Percentiles rank a stretch among this genome's conserved stretches.
Evolutionary conservation across 2,329 filamentous ascomycete genomes (phyloP).

Genomic region (Chaetothyriales sp.): DNA sequence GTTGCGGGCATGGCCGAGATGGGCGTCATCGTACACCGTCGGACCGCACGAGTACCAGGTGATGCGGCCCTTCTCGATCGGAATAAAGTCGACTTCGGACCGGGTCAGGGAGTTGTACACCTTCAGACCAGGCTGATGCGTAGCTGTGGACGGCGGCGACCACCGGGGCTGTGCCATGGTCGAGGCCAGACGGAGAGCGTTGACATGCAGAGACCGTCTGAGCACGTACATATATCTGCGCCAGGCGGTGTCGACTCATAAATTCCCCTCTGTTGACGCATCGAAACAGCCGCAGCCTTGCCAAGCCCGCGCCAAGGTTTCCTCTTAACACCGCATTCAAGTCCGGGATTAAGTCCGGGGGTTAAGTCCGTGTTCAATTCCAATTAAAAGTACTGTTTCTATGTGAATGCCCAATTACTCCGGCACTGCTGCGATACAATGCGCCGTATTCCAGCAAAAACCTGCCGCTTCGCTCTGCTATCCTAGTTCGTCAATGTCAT

Average conservation of each 20-base stretch:
- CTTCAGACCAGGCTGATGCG: constrained; percentile 42
- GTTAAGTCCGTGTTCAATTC: too few relatives aligned
- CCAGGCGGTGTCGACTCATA: background rate
- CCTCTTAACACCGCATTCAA: background rate
- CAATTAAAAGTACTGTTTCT: background rate
- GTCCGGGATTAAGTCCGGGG: background rate
- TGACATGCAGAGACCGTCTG: constrained; percentile 10
- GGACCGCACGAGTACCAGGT: constrained; percentile 85
- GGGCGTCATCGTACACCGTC: constrained; percentile 69
- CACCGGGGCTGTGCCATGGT: constrained; percentile 27
- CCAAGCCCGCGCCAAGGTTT: background rate
- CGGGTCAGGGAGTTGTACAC: constrained; percentile 71
- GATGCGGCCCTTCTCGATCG: constrained; percentile 52
- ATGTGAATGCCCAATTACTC: background rate
- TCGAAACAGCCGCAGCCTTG: background rate
- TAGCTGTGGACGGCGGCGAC: constrained; percentile 26
- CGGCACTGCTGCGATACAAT: background rate
- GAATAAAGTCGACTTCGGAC: constrained; percentile 57
- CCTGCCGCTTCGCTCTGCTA: background rate
- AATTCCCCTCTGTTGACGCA: background rate
- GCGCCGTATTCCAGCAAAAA: background rate
- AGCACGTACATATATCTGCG: background rate
- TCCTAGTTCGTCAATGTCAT: background rate
- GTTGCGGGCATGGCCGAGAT: constrained; percentile 72
- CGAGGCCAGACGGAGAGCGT: constrained; percentile 20